Percentiles rank a stretch among this genome's conserved stretches.
phyloP scores from a whole-genome alignment of 2,329 filamentous ascomycete genomes.

The Arachnopeziza araneosa region DNA sequence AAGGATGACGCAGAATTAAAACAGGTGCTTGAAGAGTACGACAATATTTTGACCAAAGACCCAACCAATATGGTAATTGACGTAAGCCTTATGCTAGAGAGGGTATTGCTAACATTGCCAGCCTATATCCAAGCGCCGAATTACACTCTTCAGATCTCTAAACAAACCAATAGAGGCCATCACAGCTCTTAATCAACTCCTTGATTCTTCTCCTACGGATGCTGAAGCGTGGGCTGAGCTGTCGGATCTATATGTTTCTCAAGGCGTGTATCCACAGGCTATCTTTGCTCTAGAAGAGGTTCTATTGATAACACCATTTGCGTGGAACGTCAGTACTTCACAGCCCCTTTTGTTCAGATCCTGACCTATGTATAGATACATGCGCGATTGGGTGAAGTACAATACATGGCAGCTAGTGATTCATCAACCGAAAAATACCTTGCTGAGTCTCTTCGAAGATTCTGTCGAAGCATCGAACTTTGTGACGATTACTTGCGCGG shows the following conservation, averaged over 20 bases:
- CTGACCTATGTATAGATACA: conserved; percentile 57
- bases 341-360: background rate
- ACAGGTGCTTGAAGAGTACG: conserved; percentile 69
- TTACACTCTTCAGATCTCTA: conserved; percentile 73
- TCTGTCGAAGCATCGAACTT: conserved; percentile 85
- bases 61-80: conserved; percentile 70
- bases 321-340: conserved; percentile 73
- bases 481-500: conserved; percentile 90
- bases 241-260: conserved; percentile 75
- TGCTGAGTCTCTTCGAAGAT: conserved; percentile 72
- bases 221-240: conserved; percentile 91
- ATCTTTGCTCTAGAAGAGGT: conserved; percentile 90
- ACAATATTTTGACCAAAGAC: conserved; percentile 66
- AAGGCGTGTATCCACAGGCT: conserved; percentile 75
- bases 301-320: conserved; percentile 77
- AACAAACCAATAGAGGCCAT: conserved; percentile 68
- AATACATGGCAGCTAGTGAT: conserved; percentile 59
- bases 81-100: conserved; percentile 1
- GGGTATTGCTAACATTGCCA: conserved; percentile 36
- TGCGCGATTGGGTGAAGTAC: conserved; percentile 76
- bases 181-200: conserved; percentile 62
- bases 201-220: conserved; percentile 84
- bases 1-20: conserved; percentile 59
- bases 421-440: conserved; percentile 46
- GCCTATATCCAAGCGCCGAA: conserved; percentile 79